Base-by-base conservation (phyloP, 352 stramenopile species). In the Pythium guiyangense region DNA sequence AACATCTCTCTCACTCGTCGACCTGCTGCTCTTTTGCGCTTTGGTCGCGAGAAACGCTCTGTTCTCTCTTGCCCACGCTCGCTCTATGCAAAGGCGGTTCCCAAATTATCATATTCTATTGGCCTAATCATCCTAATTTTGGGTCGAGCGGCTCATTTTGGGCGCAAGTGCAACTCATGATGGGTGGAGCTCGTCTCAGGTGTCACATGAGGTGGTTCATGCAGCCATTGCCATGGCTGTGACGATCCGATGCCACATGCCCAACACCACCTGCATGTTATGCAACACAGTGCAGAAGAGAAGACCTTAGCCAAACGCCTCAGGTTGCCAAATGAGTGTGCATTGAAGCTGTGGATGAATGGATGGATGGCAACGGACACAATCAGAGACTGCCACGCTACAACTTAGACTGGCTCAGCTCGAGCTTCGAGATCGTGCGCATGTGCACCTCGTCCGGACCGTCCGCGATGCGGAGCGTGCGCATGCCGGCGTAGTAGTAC, bases 401-500 rank as follows among this genome's bases (percentile, higher is more conserved):
- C 53, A 81, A 25, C 58, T 75, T 77, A 6, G 71, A 79, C 52
- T 70, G 67, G 51, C 73, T 86, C 53, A 96, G 74, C 69, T 99
- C 95, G 46, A 97, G 74, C 67, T 96, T 90, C 35, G 94, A 96
- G 56, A 99, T 88, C 37, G 90, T 98, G 60, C 89, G 79, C 70
- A 96, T 94, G 80, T 99, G 97, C 48, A 99, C 96, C 60, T 97
- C 92, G 70, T 99, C 97, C 0, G 96, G 96, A 26, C 96, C 96
- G 69, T 99, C 97, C 0, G 96, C 97, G 59, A 99, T 90, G 51
- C 97, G 84, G 4, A 99, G 75, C 39, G 94, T 97, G 46, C 96
- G 81, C 57, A 98, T 67, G 10, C 74, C 78, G 9, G 92, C 91
- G 52, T 96, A 97, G 48, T 95, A 84, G 62, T 97, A 86, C 3